These are phyloP conservation scores for Crucihimalaya himalaica DNA, from an alignment of 345 rosid species.

Conservation along the genomic window DNA sequence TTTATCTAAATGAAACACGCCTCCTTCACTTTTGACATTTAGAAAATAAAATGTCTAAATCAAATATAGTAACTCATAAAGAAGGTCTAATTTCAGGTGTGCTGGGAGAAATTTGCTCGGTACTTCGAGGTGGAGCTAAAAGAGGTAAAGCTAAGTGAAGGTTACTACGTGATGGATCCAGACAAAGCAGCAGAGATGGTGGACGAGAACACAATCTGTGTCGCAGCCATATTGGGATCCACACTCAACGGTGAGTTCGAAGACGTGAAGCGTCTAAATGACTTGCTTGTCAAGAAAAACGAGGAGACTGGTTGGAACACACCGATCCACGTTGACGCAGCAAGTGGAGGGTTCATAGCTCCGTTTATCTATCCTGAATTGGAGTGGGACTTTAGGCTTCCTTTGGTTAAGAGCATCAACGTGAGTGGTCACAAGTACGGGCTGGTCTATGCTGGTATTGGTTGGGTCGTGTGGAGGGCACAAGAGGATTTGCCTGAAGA, in stretches of 20 bases:
- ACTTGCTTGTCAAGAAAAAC: conserved; percentile 68
- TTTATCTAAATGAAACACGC: background rate
- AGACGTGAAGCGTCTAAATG: conserved; percentile 86
- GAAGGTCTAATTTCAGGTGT: conserved; percentile 43
- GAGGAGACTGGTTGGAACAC: conserved; percentile 89
- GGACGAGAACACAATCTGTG: conserved; percentile 97
- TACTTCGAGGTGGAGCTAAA: conserved; percentile 92
- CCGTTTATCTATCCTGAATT: conserved; percentile 89
- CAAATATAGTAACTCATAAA: background rate
- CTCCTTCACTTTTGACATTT: too few relatives aligned
- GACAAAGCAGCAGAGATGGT: conserved; percentile 88
- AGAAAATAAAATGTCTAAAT: background rate
- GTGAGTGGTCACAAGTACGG: conserved; percentile 96
- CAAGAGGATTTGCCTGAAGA: conserved; percentile 87
- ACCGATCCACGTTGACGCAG: conserved; percentile 95
- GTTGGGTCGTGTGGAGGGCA: conserved; percentile 93
- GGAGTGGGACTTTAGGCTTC: conserved; percentile 93
- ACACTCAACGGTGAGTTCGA: conserved; percentile 96
- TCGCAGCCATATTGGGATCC: conserved; percentile 88
- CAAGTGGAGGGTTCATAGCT: conserved; percentile 96
- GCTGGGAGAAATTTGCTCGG: conserved; percentile 96
- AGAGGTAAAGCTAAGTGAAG: conserved; percentile 85
- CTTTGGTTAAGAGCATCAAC: conserved; percentile 85
- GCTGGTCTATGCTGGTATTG: conserved; percentile 91
- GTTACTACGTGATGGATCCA: conserved; percentile 96